Conservation (phyloP, 2,329 filamentous ascomycete species). For the Coleophoma crateriformis region DNA sequence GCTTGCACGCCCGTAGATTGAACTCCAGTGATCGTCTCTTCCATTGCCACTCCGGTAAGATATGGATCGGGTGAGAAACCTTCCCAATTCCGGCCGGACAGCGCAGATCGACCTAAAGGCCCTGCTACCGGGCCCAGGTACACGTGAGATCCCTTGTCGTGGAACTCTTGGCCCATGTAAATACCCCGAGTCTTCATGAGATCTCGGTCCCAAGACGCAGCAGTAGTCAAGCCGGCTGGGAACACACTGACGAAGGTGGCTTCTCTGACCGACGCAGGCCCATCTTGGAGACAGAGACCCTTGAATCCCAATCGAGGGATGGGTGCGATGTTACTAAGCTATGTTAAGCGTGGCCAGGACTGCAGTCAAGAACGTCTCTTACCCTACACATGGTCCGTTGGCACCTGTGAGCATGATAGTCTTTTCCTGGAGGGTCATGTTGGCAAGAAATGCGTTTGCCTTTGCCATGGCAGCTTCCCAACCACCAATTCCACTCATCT, state of each 20-base stretch:
- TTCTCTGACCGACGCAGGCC: slow-evolving; percentile 67
- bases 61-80: slow-evolving; percentile 28
- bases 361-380: neutral
- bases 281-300: slow-evolving; percentile 70
- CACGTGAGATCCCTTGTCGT: neutral
- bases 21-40: slow-evolving; percentile 46
- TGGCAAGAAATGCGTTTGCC: slow-evolving; percentile 58
- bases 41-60: slow-evolving; percentile 15
- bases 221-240: slow-evolving; percentile 70
- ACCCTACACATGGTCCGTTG: neutral
- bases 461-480: slow-evolving; percentile 30
- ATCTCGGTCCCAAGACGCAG: slow-evolving; percentile 70
- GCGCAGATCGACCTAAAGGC: slow-evolving; percentile 59
- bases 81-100: slow-evolving; percentile 65
- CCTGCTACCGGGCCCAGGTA: slow-evolving; percentile 54
- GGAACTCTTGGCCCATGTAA: neutral
- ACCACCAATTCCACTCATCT: neutral
- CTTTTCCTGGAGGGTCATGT: slow-evolving; percentile 21
- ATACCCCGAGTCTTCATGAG: slow-evolving; percentile 65
- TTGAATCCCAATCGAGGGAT: slow-evolving; percentile 50
- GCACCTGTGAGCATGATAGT: slow-evolving; percentile 9
- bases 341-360: slow-evolving; percentile 1
- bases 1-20: slow-evolving; percentile 64
- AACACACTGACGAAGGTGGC: slow-evolving; percentile 66
- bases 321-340: slow-evolving; percentile 10